Evolutionary conservation across 1,284 basidiomycete genomes (phyloP), one percentile per base, ranked within the genome.

Genomic region (Singerocomus rubriflavus): DNA sequence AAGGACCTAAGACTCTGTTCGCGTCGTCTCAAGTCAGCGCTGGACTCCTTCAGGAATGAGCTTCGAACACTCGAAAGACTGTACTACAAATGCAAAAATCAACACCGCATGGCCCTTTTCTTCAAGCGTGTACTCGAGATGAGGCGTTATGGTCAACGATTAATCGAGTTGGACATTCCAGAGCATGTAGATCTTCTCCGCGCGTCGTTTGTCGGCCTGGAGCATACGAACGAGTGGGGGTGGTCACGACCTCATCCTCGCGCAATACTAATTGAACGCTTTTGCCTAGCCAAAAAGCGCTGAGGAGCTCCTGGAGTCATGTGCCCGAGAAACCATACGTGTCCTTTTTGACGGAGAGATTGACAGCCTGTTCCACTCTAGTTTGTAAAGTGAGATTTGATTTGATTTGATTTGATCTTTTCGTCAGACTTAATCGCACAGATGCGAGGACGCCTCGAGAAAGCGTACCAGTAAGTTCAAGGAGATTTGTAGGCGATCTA

Each of bases 21-120:
- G 16, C 80, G 82, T 39, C 75, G 75, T 33, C 70, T 87, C 9
- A 75, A 76, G 43, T 61, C 71, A 27, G 67, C 71, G 16, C 57
- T 80, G 36, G 62, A 69, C 34, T 62, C 68, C 16, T 76, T 80
- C 46, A 63, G 68, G 4, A 76, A 79, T 36, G 88, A 91, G 58
- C 62, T 81, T 13, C 75, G 76, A 45, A 62, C 87, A 25, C 70
- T 90, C 27, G 81, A 85, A 58, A 74, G 85, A 53, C 60, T 91
- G 1, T 85, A 84, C 63, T 91, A 91, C 70, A 88, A 88, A 60
- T 81, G 80, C 52, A 88, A 86, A 62, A 91, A 89, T 59, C 87
- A 91, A 61, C 89, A 91, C 61, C 79, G 84, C 27, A 64, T 73
- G 14, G 78, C 88, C 29, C 67, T 88, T 10, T 89, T 87, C 63